Evolutionary conservation across 805 yeast genomes (phyloP).

Genomic region (Candida michaelii): DNA sequence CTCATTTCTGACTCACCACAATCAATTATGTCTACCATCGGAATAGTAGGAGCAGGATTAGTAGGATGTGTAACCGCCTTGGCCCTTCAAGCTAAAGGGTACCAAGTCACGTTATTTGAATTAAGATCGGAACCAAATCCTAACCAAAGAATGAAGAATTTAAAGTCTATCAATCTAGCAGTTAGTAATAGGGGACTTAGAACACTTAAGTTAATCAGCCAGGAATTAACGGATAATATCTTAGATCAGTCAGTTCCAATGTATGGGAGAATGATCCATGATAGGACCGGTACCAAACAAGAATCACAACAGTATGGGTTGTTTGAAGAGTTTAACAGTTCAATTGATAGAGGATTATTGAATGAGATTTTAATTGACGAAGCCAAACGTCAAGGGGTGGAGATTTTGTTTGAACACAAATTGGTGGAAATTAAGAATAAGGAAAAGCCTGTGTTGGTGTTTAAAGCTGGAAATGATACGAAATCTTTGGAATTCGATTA

Average conservation of each 20-base stretch:
- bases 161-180: constrained; percentile 77
- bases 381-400: constrained; percentile 45
- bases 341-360: constrained; percentile 73
- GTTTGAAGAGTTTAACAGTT: constrained; percentile 79
- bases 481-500: constrained; percentile 46
- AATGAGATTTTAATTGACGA: constrained; percentile 68
- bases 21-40: constrained; percentile 25
- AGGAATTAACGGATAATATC: constrained; percentile 54
- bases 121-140: constrained; percentile 60
- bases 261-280: constrained; percentile 90
- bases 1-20: neutral
- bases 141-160: constrained; percentile 51
- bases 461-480: constrained; percentile 18
- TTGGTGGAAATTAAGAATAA: constrained; percentile 40
- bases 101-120: constrained; percentile 70
- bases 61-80: constrained; percentile 85
- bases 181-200: constrained; percentile 81
- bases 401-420: constrained; percentile 56
- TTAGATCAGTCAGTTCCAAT: constrained; percentile 71
- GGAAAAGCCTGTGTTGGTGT: constrained; percentile 22
- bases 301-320: constrained; percentile 76
- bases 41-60: constrained; percentile 84
- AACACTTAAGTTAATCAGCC: constrained; percentile 64
- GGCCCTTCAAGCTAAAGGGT: constrained; percentile 74
- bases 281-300: constrained; percentile 52